Evolutionary conservation across 441 rosid species (phyloP).

Genomic region (Gossypium lobatum): DNA sequence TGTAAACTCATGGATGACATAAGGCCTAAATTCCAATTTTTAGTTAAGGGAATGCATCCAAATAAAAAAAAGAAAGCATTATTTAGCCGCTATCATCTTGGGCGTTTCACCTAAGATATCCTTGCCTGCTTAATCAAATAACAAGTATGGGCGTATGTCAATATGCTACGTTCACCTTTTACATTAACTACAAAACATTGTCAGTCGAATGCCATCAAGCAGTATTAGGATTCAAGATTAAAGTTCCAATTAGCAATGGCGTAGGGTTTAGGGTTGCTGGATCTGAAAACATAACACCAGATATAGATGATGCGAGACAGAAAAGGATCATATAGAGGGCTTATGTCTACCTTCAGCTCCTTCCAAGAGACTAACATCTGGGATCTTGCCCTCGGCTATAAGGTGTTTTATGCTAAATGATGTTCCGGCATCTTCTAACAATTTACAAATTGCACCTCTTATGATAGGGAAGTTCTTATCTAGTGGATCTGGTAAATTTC

Average conservation of each 20-base stretch:
- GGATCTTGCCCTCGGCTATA: slow-evolving; percentile 38
- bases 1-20: background rate
- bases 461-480: slow-evolving; percentile 44
- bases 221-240: background rate
- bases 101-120: background rate
- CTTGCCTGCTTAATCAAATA: background rate
- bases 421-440: slow-evolving; percentile 49
- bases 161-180: background rate
- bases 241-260: background rate
- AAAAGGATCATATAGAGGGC: background rate
- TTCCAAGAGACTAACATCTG: slow-evolving; percentile 20
- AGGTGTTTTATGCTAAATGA: slow-evolving; percentile 44
- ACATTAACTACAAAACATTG: background rate
- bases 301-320: background rate
- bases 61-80: background rate
- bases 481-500: slow-evolving; percentile 38
- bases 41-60: background rate
- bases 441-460: slow-evolving; percentile 42
- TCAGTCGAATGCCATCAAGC: background rate
- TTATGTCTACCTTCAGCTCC: slow-evolving; percentile 18
- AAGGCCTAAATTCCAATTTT: background rate
- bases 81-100: background rate
- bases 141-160: background rate
- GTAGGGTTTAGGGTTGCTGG: background rate
- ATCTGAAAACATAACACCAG: background rate